Base-by-base conservation (phyloP, 352 stramenopile species). In the Phytophthora sansomeana region DNA sequence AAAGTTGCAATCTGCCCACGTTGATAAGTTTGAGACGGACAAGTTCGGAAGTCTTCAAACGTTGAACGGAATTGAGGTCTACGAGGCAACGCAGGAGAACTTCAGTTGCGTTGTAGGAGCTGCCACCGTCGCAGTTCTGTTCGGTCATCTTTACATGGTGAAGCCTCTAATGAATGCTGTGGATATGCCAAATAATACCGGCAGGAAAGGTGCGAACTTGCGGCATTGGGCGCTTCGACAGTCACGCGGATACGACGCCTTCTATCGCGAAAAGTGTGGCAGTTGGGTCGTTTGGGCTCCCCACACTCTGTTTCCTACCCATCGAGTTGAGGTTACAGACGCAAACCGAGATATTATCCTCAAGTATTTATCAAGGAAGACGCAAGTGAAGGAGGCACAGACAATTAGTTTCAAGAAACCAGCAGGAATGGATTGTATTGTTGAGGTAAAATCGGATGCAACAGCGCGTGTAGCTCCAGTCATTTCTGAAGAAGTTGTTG, bases 271-370 rank as follows among this genome's bases (percentile, higher is more conserved):
- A 50, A 73, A 53, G 24, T 67, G 46, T 13, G 72, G 64, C 0
- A 52, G 17, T 28, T 75, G 80, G 52, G 71, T 70, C 39, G 55
- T 91, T 3, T 92, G 81, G 83, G 54, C 78, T 10, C 83, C 83
- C 0, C 74, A 72, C 39, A 61, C 60, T 4, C 61, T 89, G 30
- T 84, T 87, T 51, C 80, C 81, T 17, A 73, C 72, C 4, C 60
- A 85, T 59, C 58, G 62, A 32, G 65, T 78, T 3, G 63, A 76
- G 8, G 21, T 87, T 13, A 58, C 41, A 13, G 24, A 72, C 4
- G 11, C 17, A 16, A 78, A 81, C 4, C 43, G 54, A 10, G 28
- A 66, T 0, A n/a, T 1, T 5, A 46, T 81, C 14, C 17, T 69
- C 17, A 28, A 63, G 14, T 57, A 24, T 32, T 42, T 81, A 26